Base-by-base conservation (phyloP, 2,329 filamentous ascomycete genomes). In the Tolypocladium endophyticum region DNA sequence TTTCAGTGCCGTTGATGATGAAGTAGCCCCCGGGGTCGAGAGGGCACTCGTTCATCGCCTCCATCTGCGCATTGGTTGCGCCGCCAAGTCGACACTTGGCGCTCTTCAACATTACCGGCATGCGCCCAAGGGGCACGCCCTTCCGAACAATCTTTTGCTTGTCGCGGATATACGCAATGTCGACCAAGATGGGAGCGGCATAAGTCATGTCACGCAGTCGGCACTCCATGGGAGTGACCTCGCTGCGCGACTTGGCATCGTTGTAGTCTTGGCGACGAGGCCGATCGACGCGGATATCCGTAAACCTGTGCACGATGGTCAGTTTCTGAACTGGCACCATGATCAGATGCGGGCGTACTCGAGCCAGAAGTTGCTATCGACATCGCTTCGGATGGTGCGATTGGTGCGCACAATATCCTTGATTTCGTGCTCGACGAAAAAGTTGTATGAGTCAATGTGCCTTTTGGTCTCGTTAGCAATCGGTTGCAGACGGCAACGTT, bases 381-480 rank as follows among this genome's bases (percentile, higher is more conserved):
- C 89, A 78, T 97, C 93, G 74, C 92, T 96, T 65, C 89, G 86
- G 64, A 99, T 89, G 47, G 86, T 88, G 56, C 88, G 87, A 72
- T 97, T 97, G 57, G 93, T 90, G 71, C 90, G 87, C 65, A 99
- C 88, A 67, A 99, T 99, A 68, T 97, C 92, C 76, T 96, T 96
- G 73, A 99, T 87, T 71, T 97, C 92, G 60, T 95, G 89, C 67
- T 99, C 91, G 65, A 97, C 89, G 68, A 99, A 97, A 76, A 94
- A 96, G 76, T 99, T 97, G 81, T 95, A 99, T 30, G 94, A 97
- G 77, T 99, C 95, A 70, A 96, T 93, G 73, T 97, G 92, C 68
- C 80, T 81, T 53, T 52, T 43, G 14, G 38, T 18, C 67, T 50
- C 36, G 61, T 61, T 28, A 61, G 59, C 43, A 39, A 20, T 41